Evolutionary conservation across 2,329 filamentous ascomycete species (phyloP).

Genomic region (Nemania bipapillata): DNA sequence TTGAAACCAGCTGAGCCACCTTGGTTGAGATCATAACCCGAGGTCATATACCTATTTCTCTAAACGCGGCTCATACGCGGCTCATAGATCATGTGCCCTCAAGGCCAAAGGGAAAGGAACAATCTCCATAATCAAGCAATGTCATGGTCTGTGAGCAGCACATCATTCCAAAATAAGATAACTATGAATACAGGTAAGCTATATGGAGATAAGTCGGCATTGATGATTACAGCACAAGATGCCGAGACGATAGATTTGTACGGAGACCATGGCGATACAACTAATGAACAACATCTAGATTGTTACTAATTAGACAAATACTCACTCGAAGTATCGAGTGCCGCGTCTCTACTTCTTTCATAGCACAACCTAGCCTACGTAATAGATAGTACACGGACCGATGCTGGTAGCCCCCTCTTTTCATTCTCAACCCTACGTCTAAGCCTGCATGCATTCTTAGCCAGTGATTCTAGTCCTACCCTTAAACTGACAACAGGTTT

Average conservation of each 20-base stretch:
- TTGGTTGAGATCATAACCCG: constrained; percentile 7
- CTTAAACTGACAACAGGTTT: neutral
- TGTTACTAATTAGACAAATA: neutral
- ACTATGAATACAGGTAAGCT: neutral
- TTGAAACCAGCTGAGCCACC: constrained; percentile 9
- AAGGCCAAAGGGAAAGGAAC: neutral
- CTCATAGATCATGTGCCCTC: neutral
- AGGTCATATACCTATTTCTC: neutral
- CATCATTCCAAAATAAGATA: neutral
- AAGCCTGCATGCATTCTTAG: neutral
- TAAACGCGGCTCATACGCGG: neutral
- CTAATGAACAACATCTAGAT: neutral
- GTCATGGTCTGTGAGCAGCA: neutral
- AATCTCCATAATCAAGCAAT: neutral
- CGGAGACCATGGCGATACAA: too few relatives aligned
- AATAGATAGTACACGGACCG: neutral
- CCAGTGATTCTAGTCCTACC: neutral
- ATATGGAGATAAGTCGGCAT: neutral
- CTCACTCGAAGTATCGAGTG: neutral
- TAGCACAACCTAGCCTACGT: neutral
- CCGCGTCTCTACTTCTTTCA: neutral
- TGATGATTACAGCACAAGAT: neutral
- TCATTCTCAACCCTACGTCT: neutral
- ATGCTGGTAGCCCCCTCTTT: neutral
- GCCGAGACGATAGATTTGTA: neutral